Base-by-base conservation (phyloP, 1,284 basidiomycete genomes). In the Trichosporon faecale region DNA sequence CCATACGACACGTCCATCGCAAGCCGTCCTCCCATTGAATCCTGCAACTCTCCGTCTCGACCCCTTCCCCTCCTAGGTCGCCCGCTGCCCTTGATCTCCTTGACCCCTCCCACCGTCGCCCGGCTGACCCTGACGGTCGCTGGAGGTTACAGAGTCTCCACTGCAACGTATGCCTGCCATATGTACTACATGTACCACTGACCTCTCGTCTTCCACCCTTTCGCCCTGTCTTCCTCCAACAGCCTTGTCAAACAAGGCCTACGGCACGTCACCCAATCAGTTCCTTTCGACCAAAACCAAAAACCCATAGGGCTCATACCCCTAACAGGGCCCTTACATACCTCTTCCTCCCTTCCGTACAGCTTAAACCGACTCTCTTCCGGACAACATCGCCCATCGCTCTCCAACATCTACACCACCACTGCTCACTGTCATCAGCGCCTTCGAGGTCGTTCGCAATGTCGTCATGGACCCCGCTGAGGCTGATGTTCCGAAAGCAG, bases 401-500 rank as follows among this genome's bases (percentile, higher is more conserved):
- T 31, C 18, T 61, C 29, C 57, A 27, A 25, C 27, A n/a, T 14
- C 57, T 61, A 2, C 29, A 31, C 29, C 57, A 61, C 27, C 57
- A 61, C 27, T 61, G 57, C 57, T 31, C 57, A 61, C 27, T 29
- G n/a, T 61, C 57, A 33, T 31, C 57, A 33, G 27, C 57, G 6
- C 57, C 29, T 3, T 61, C 57, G 57, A 61, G 57, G 57, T 61
- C 57, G 27, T 61, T n/a, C 57, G 57, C 57, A 33, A 61, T 61
- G 57, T 61, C 57, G 57, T 31, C 27, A 61, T 61, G 57, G 57
- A 61, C 57, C 57, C 57, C 57, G 57, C 57, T 33, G 57, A 61
- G 18, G 57, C 57, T 31, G 66, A 75, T 37, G 57, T 79, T 3
- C 80, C 80, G 64, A 82, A 80, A 68, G 81, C 82, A 7, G 78